Evolutionary conservation across 176 grass and related monocot genomes (phyloP).

Genomic region (Bromus sterilis): DNA sequence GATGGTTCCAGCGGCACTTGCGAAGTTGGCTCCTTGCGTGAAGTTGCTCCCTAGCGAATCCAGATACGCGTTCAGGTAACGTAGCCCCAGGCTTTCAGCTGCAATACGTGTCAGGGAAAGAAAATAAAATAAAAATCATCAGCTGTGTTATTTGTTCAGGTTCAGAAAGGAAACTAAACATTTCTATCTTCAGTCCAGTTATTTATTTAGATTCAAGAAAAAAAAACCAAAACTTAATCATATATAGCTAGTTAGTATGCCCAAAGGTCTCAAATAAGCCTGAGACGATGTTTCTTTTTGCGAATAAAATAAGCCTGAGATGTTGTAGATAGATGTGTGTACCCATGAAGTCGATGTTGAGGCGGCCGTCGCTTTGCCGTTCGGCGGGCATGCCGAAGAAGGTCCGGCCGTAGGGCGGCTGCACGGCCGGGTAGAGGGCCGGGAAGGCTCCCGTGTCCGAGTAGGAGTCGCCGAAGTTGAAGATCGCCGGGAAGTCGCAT

Average conservation of each 20-base stretch:
- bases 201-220: no score
- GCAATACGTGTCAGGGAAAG: background rate
- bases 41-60: conserved; percentile 82
- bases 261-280: no score
- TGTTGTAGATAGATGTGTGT: no score
- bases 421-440: conserved; percentile 64
- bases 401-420: conserved; percentile 87
- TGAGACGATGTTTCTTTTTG: no score
- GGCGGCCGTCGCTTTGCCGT: conserved; percentile 78
- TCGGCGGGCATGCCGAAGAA: conserved; percentile 72
- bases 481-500: conserved; percentile 87
- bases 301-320: no score
- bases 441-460: conserved; percentile 88
- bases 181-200: no score
- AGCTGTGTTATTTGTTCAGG: no score
- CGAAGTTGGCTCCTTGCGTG: conserved; percentile 83
- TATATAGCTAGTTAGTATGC: no score
- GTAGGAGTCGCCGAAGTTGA: conserved; percentile 98
- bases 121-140: no score
- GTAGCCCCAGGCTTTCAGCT: no score
- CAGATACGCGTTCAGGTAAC: conserved; percentile 76
- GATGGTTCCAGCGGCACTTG: conserved; percentile 76
- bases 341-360: conserved; percentile 93
- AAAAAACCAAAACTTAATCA: no score
- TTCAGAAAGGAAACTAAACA: no score